phyloP scores from a whole-genome alignment of 2,329 filamentous ascomycete species.

The Elsinoe arachidis region DNA sequence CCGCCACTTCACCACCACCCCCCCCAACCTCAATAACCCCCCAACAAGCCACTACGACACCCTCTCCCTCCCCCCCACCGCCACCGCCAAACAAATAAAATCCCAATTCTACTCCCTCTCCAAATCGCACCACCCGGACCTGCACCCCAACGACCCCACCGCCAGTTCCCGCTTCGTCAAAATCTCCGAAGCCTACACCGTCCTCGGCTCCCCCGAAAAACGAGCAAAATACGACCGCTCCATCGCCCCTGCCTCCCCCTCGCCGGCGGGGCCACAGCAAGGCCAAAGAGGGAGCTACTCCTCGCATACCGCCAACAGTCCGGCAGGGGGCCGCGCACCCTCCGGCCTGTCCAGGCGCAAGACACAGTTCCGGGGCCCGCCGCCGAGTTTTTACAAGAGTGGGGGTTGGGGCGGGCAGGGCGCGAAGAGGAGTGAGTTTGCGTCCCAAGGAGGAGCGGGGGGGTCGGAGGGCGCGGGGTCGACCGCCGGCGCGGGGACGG shows the following conservation, averaged over 20 bases:
- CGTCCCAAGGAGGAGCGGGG: conserved; percentile 25
- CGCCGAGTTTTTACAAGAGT: conserved; percentile 76
- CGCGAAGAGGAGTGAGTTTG: conserved; percentile 47
- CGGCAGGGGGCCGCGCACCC: conserved; percentile 66
- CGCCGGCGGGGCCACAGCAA: conserved; percentile 21
- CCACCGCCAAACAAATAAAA: conserved; percentile 72
- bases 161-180: conserved; percentile 70
- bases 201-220: conserved; percentile 64
- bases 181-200: conserved; percentile 74
- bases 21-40: conserved; percentile 26
- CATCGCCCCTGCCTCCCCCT: conserved; percentile 34
- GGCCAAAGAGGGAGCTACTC: conserved; percentile 49
- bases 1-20: conserved; percentile 39
- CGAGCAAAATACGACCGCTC: conserved; percentile 75
- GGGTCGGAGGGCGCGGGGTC: conserved; percentile 18
- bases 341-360: conserved; percentile 71
- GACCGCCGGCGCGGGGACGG: conserved; percentile 16
- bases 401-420: conserved; percentile 66
- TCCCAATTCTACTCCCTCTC: conserved; percentile 77
- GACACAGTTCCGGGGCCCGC: conserved; percentile 71
- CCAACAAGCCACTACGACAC: conserved; percentile 68
- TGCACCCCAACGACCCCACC: conserved; percentile 65
- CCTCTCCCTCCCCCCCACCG: conserved; percentile 61
- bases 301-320: conserved; percentile 35
- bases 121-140: conserved; percentile 86